Evolutionary conservation across 2,329 filamentous ascomycete genomes (phyloP).

Genomic region (Fusarium sp.): DNA sequence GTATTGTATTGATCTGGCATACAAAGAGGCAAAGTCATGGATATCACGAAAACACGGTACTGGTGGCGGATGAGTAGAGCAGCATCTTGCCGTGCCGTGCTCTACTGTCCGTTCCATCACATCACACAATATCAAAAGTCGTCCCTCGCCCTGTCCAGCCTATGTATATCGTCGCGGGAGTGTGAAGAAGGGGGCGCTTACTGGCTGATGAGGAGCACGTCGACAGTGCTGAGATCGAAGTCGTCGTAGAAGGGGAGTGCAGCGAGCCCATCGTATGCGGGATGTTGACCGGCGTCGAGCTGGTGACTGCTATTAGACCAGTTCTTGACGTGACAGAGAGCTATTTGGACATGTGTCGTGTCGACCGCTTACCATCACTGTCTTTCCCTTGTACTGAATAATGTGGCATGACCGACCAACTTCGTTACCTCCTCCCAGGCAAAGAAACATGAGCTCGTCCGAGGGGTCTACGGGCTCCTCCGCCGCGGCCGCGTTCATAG

Average conservation of each 20-base stretch:
- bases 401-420: constrained; percentile 98
- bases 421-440: constrained; percentile 94
- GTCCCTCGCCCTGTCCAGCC: constrained; percentile 47
- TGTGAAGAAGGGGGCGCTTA: constrained; percentile 66
- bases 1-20: constrained; percentile 56
- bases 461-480: constrained; percentile 93
- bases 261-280: constrained; percentile 92
- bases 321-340: constrained; percentile 6
- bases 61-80: constrained; percentile 20
- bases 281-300: constrained; percentile 98
- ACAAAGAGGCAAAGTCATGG: constrained; percentile 43
- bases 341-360: neutral
- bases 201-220: constrained; percentile 98
- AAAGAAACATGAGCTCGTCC: constrained; percentile 94
- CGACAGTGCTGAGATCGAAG: constrained; percentile 96
- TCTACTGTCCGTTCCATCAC: constrained; percentile 41
- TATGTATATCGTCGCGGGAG: constrained; percentile 39
- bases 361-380: constrained; percentile 80
- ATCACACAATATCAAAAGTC: constrained; percentile 41
- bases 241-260: constrained; percentile 98
- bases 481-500: constrained; percentile 72
- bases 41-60: constrained; percentile 42
- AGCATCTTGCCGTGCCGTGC: neutral
- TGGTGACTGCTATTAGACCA: constrained; percentile 52
- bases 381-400: constrained; percentile 98